Evolutionary conservation across 148 eudicot genomes (phyloP), one percentile per base, ranked within the genome.

Genomic region (Camellia lanceoleosa): DNA sequence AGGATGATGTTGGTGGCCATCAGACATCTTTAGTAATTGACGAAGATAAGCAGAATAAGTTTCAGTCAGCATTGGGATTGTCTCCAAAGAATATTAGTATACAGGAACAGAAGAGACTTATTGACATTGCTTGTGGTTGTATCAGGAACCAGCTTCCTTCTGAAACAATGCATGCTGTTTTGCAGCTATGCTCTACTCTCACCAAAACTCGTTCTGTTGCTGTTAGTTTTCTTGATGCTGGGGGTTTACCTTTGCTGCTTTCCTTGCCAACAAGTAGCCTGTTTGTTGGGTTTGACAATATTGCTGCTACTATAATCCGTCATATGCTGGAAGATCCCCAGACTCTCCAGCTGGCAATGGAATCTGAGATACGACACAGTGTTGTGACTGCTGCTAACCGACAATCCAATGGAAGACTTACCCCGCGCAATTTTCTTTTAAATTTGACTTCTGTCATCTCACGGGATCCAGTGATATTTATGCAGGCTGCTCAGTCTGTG

Each of bases 321-420:
- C 98, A 96, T 80, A 88, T 96, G 65, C 97, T 96, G 79, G 99
- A 96, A 86, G 99, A 97, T 89, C 94, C 99, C 47, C 97, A 91
- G 71, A 97, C 99, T 54, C 97, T 97, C 54, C 99, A 94, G 84
- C 95, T 88, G 82, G 99, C 98, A 7, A 97, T 97, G 99, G 99
- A 97, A 84, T 87, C 93, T 80, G 99, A 94, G 87, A 97, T 97
- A 74, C 85, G 89, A 79, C 99, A 94, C 84, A 92, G 89, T 83
- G 82, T 96, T 82, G 86, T 81, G 49, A 86, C 89, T 75, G 93
- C 94, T 72, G 79, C 89, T 68, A 94, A 89, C 76, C 85, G 99
- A 83, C 98, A 92, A 72, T 85, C 94, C 15, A 94, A 87, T 83
- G 95, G 97, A 76, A 90, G 98, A 84, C 91, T 97, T 79, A 87